These are phyloP conservation scores for Chernovozyma aurita DNA, from an alignment of 1,139 yeast genomes.

Conservation along the genomic window DNA sequence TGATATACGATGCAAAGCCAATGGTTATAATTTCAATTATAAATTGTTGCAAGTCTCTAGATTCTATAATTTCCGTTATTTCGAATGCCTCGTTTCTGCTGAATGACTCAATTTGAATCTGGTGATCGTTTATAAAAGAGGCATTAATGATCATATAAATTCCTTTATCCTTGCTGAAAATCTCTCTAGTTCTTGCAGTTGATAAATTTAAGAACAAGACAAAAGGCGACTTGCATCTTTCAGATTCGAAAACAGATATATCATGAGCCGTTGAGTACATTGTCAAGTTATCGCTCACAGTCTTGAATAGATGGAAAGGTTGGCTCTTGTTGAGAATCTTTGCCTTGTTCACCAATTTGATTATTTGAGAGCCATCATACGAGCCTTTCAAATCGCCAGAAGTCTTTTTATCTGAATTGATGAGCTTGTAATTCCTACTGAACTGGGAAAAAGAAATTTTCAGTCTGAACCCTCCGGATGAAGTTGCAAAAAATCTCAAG, in stretches of 20 bases:
- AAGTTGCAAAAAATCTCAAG: conserved; percentile 24
- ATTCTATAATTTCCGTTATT: conserved; percentile 21
- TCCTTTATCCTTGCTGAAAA: conserved; percentile 22
- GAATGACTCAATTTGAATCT: conserved; percentile 26
- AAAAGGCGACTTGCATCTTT: conserved; percentile 56
- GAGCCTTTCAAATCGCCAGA: conserved; percentile 6
- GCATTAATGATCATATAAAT: conserved; percentile 26
- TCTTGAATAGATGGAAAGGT: conserved; percentile 79
- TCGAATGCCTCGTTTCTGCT: conserved; percentile 20
- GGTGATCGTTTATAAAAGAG: conserved; percentile 23
- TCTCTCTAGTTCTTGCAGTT: conserved; percentile 18
- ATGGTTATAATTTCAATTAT: conserved; percentile 20
- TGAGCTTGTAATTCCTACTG: conserved; percentile 24
- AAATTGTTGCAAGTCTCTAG: conserved; percentile 17
- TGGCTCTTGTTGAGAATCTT: conserved; percentile 72
- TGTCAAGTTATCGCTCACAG: conserved; percentile 29
- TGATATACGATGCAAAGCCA: conserved; percentile 18
- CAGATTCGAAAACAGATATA: conserved; percentile 50
- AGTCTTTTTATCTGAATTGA: conserved; percentile 4
- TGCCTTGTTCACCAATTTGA: conserved; percentile 71
- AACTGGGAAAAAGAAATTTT: conserved; percentile 8
- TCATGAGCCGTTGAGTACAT: conserved; percentile 83
- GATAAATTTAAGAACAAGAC: conserved; percentile 58
- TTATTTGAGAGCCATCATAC: conserved; percentile 25
- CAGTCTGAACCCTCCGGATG: conserved; percentile 22